Base-by-base conservation (phyloP, 1,139 yeast species). In the Debaryomyces psychrophilus region DNA sequence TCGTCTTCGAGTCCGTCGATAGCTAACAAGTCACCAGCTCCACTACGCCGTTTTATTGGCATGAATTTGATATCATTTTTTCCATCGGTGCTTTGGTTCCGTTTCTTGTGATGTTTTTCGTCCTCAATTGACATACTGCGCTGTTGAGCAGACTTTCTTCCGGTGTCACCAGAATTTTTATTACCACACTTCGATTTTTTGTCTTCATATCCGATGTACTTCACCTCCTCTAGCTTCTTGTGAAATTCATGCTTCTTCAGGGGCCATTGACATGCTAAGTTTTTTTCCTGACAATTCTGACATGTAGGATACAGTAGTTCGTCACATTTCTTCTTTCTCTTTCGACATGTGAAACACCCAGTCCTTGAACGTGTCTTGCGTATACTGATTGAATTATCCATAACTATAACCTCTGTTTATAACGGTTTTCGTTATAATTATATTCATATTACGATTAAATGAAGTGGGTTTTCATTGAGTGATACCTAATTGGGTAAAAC, bases 341-440 rank as follows among this genome's bases (percentile, higher is more conserved):
- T 59, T 27, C 76, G 65, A 50, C 77, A 71, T 5, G 76, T 69
- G 29, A 65, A 56, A 45, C 77, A 71, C n/a, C 77, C 77, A 2
- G 69, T 67, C 31, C 71, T 58, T 9, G 74, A 69, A 50, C 76
- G 53, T 5, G 58, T 54, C 42, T 22, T 41, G 14, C 35, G 45
- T 8, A 25, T n/a, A 9, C 38, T 35, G 5, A 15, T n/a, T 12
- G 25, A 22, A 17, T 18, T 14, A 22, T 40, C 29, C 43, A 31
- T 31, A 28, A 20, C 28, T 31, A 22, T 44, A 25, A 27, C 40
- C 11, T 5, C 22, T 43, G 28, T 18, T 29, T 29, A 15, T 31
- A 44, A 15, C 47, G 49, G 17, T 53, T 47, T 44, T 50, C 49
- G 39, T 43, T 48, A 43, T 46, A 15, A 31, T 20, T 34, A 45